Evolutionary conservation across 1,284 basidiomycete genomes (phyloP), one percentile per base, ranked within the genome.

Genomic region (Kwoniella shivajii): DNA sequence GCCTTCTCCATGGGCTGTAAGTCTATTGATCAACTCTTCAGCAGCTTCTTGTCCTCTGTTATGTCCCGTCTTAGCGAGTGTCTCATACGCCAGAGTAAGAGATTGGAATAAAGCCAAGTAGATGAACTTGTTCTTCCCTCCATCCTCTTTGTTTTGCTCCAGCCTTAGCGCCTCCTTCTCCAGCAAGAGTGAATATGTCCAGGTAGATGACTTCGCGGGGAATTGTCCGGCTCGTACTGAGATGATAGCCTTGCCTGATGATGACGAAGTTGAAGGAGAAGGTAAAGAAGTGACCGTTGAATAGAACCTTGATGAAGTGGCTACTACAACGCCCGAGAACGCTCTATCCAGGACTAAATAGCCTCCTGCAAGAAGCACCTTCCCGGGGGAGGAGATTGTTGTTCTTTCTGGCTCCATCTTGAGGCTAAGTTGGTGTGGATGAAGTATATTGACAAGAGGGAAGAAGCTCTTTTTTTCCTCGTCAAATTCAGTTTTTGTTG

Each of bases 301-400:
- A 79, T 95, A 98, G 81, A 99, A 99, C 38, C 96, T 84, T 18
- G 92, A 90, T 10, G 90, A 90, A 6, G 95, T 95, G 0, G 90
- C 91, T 47, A 96, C 84, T 33, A 92, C 92, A 54, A 90, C 79
- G 42, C 93, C 93, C 29, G 87, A 85, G 75, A 90, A 91, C 6
- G 82, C 78, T 30, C 84, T 86, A 77, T 96, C 92, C 57, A 96
- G 86, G 26, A 97, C 90, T 55, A 97, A 88, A 80, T 96, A 97
- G 2, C 93, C 93, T 2, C 93, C 93, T 2, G 94, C 91, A 56
- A 97, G 77, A 59, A 99, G 85, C 53, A 97, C 94, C 78, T 99
- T 99, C 64, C 95, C 96, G 4, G 95, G 91, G 1, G 94, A 86
- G 26, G 93, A 97, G 52, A 96, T 85, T 57, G 89, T 82, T 31